These are phyloP conservation scores for Claviceps purpurea DNA, from an alignment of 2,329 filamentous ascomycete species.

Conservation along the genomic window DNA sequence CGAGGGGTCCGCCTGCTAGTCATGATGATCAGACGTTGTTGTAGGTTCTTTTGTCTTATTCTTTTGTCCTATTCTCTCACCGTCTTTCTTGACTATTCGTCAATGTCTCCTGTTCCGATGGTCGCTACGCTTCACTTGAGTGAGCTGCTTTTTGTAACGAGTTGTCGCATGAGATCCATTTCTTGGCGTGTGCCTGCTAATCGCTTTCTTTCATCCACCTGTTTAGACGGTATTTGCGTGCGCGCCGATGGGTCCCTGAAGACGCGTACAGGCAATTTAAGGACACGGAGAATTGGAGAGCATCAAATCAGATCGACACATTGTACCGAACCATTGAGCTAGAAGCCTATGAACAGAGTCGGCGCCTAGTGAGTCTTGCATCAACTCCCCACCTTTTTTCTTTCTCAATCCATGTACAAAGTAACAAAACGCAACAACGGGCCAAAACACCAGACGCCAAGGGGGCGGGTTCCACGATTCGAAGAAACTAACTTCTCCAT, in stretches of 20 bases:
- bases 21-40: conserved; percentile 64
- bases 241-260: conserved; percentile 63
- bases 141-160: too few relatives aligned
- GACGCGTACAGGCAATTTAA: conserved; percentile 77
- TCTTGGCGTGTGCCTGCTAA: background rate
- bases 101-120: too few relatives aligned
- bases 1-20: conserved; percentile 40
- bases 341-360: conserved; percentile 68
- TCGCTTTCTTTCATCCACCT: background rate
- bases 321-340: conserved; percentile 81
- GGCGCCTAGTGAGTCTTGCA: conserved; percentile 48
- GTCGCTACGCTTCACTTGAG: too few relatives aligned
- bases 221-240: conserved; percentile 70
- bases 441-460: too few relatives aligned
- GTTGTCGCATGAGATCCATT: too few relatives aligned
- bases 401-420: too few relatives aligned
- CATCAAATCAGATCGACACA: conserved; percentile 61
- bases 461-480: too few relatives aligned
- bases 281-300: conserved; percentile 79
- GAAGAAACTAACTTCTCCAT: background rate
- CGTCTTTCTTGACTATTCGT: background rate
- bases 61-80: background rate
- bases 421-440: too few relatives aligned
- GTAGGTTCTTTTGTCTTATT: conserved; percentile 28
- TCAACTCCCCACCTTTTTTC: background rate